A percentile compares a stretch with the other conserved stretches of the same genome.
These are phyloP conservation scores for Puccinia horiana DNA, from an alignment of 1,284 basidiomycete species.

Conservation along the genomic window DNA sequence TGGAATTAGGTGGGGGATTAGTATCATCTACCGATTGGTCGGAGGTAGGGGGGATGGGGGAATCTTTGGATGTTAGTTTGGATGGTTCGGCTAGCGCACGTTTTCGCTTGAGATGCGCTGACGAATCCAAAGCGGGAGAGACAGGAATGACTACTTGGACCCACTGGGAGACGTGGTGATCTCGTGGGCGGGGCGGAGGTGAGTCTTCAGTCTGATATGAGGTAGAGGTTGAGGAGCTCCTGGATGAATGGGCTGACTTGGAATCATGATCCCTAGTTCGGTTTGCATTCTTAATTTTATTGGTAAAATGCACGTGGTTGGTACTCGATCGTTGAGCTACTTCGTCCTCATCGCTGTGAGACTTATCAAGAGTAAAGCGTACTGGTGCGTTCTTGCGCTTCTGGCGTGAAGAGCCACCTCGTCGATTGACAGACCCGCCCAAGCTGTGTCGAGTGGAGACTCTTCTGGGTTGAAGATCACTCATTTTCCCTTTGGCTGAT, in stretches of 20 bases:
- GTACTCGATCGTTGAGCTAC: background rate
- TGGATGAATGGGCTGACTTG: background rate
- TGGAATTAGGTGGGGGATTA: background rate
- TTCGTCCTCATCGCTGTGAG: background rate
- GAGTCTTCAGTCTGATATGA: background rate
- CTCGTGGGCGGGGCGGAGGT: background rate
- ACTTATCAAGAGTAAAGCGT: background rate
- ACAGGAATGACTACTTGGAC: constrained; percentile 1
- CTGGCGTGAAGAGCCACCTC: background rate
- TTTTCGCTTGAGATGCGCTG: constrained; percentile 12
- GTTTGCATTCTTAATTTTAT: background rate
- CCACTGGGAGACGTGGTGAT: background rate
- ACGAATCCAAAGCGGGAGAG: background rate
- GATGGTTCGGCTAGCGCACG: background rate
- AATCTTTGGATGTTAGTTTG: background rate
- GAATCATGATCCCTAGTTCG: background rate
- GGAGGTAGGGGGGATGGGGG: background rate
- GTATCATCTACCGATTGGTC: background rate
- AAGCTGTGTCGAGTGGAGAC: background rate
- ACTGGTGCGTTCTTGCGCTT: background rate
- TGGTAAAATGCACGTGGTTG: background rate
- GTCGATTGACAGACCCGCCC: background rate
- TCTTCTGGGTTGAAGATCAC: background rate
- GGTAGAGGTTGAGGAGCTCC: background rate
- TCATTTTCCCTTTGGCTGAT: background rate